Evolutionary conservation across 164 flowering plant genomes (phyloP), one percentile per base, ranked within the genome.

Genomic region (Warburgia ugandensis): DNA sequence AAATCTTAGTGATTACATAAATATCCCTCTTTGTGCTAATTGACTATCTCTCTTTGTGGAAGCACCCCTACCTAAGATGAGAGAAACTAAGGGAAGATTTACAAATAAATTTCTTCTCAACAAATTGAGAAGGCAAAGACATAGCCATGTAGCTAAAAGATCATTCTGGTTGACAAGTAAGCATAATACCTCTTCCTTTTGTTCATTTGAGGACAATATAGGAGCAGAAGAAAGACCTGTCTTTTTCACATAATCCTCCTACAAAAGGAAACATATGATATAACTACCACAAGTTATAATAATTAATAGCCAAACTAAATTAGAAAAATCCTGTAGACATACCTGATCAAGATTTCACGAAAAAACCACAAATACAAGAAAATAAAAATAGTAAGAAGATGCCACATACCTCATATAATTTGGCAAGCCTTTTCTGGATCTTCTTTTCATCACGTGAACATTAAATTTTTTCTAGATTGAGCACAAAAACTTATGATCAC

Each of bases 371-470:
- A 43, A 43, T 17, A 22, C 23, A 10, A 22, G 46, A 43, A 43
- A 3, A 22, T 22, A 2, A 11, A 0, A 2, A 0, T 19, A 22
- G 12, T 9, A 23, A 0, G 16, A 10, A 22, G 28, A 29, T 36
- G 25, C 33, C 11, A 64, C 81, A 53, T 31, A 86, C 99, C 95
- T 84, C 97, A 63, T 89, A 94, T 43, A 84, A 51, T 65, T 89
- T 94, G 52, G 79, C 94, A 52, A 94, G 84, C 50, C 99, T 92
- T 68, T 81, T 88, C 68, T 83, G 81, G 80, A 94, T 94, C 65
- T 89, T 88, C 64, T 74, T 86, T 45, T 94, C 99, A 72, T 94
- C 96, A 96, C 88, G 80, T 45, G 67, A 14, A 45, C n/a, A n/a
- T n/a, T n/a, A n/a, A n/a, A 20, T 25, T 36, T 13, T 19, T 23